Evolutionary conservation across 106 monocot species (phyloP), one percentile per base, ranked within the genome.

Genomic region (Chionographis japonica): DNA sequence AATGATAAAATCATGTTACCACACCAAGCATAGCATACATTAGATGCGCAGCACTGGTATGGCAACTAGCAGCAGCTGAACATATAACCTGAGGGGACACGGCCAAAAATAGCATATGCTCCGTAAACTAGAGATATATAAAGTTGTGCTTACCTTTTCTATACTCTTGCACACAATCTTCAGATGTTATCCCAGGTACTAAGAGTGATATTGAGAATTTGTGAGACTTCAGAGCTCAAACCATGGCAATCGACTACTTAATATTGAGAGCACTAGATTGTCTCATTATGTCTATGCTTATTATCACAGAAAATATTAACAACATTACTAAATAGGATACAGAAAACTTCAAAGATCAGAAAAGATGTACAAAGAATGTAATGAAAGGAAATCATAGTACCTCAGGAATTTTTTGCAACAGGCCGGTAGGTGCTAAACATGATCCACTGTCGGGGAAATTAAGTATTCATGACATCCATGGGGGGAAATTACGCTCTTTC

Each of bases 121-220:
- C 75, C 58, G 78, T 53, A 65, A 72, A 73, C 74, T 50, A 67
- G 14, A 80, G 51, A 72, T 72, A 37, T 69, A 72, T 41, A 37
- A 75, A 84, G 58, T 50, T 63, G 51, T 7, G 16, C 88, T 89
- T 93, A 86, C 88, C 86, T 88, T 80, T 50, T 52, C 62, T 58
- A 80, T 49, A 61, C 63, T 42, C 66, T 53, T 75, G 76, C 67
- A 68, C 36, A 81, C 37, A 69, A 72, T 61, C 84, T 87, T 84
- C 71, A 68, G 55, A 69, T 67, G 54, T 74, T 75, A 78, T 68
- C 70, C 76, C 73, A 77, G 73, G 73, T 50, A 83, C 59, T 72
- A 85, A 16, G 71, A 37, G 56, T 65, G 62, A 69, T 46, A 69
- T 69, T 67, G 66, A 69, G 50, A 61, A 85, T 77, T 79, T 59